These are phyloP conservation scores for Neotropicomus parvogracilis DNA, from an alignment of 1,284 basidiomycete genomes.

Conservation along the genomic window DNA sequence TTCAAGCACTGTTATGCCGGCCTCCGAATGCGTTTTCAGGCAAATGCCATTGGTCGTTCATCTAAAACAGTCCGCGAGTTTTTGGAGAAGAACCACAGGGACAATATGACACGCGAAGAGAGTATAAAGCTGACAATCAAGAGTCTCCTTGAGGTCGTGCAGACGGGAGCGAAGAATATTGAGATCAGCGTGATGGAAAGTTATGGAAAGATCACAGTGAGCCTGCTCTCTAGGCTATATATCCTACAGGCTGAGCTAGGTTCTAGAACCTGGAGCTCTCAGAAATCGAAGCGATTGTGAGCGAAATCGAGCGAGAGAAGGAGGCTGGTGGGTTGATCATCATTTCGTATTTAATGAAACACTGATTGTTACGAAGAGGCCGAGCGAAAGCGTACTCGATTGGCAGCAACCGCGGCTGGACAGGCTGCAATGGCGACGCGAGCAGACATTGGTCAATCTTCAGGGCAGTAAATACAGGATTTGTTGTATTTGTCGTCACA, in stretches of 20 bases:
- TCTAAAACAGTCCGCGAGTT: conserved; percentile 99
- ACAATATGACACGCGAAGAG: conserved; percentile 84
- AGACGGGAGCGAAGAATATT: conserved; percentile 99
- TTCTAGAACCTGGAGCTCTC: conserved; percentile 75
- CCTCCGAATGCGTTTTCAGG: conserved; percentile 45
- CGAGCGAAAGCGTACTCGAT: conserved; percentile 90
- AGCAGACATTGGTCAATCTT: conserved; percentile 40
- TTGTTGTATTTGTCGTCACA: conserved; percentile 14
- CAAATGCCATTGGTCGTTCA: conserved; percentile 95
- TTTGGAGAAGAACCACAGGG: conserved; percentile 97
- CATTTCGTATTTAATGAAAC: conserved; percentile 49
- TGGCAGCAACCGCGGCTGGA: conserved; percentile 56
- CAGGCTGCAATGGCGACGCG: conserved; percentile 80
- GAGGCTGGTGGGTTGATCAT: conserved; percentile 68
- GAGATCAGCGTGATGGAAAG: conserved; percentile 96
- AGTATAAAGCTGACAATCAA: conserved; percentile 95
- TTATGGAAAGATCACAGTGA: conserved; percentile 85
- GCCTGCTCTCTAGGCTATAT: conserved; percentile 28
- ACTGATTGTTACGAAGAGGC: conserved; percentile 84
- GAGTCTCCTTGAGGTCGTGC: conserved; percentile 95
- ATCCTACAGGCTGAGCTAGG: conserved; percentile 4
- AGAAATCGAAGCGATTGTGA: conserved; percentile 88
- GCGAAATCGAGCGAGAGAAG: conserved; percentile 92
- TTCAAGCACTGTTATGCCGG: not conserved
- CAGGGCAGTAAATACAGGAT: conserved; percentile 33